Base-by-base conservation (phyloP, 164 flowering plant genomes). In the Kalanchoe fedtschenkoi region DNA sequence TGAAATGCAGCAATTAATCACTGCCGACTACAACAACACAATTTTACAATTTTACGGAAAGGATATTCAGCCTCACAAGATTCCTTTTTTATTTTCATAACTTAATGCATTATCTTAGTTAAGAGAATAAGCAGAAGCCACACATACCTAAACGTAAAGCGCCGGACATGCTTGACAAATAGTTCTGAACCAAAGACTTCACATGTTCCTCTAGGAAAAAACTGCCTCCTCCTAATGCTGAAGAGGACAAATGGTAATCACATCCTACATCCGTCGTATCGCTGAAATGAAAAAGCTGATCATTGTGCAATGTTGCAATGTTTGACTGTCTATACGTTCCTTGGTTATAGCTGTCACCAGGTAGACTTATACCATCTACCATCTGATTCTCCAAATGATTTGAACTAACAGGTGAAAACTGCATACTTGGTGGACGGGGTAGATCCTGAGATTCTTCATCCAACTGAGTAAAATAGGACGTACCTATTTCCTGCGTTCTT, bases 151-250 rank as follows among this genome's bases (percentile, higher is more conserved):
- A 47, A 22, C 28, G 24, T 47, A 29, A 21, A 0, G 54, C 8
- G 54, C 21, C 24, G 29, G 29, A 22, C 54, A 47, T 21, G 28
- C 88, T 67, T 81, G 57, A 16, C 65, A 68, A 58, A 67, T 54
- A 58, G 77, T 74, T 66, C 65, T 62, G 60, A 86, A 77, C 87
- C 69, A 80, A 60, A 22, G 71, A 38, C 55, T 76, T 72, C 68
- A 82, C 71, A 63, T 72, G 81, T 67, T 79, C 80, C 69, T 38
- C 80, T 14, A 15, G 14, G 46, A 59, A 62, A 51, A 67, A 70
- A 59, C 69, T 58, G 60, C 61, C 62, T 44, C 74, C 77, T 70
- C 63, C 66, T 13, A 11, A 53, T 44, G 63, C 10, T 62, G 3
- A 38, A 26, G 69, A 70, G 34, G 67, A 34, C 30, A 38, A 32